Conservation (phyloP, 495 filamentous ascomycete genomes). For the Jackrogersella multiformis region DNA sequence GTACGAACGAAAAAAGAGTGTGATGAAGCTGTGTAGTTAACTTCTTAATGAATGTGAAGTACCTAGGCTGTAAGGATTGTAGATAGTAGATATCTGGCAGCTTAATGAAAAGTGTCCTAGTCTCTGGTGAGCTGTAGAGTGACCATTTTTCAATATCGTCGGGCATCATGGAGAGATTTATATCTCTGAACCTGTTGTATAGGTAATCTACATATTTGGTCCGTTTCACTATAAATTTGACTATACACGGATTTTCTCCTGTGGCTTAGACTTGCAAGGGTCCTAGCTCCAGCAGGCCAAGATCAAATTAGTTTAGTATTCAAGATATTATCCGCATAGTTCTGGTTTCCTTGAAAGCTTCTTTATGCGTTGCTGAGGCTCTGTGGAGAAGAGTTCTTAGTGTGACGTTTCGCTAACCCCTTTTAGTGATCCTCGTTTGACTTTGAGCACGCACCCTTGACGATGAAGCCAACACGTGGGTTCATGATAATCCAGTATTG, state of each 20-base stretch:
- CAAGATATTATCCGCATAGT: constrained; percentile 1
- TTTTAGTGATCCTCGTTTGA: neutral
- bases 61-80: constrained; percentile 17
- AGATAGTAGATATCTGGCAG: constrained; percentile 5
- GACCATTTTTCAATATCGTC: neutral
- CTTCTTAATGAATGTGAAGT: constrained; percentile 14
- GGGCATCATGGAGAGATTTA: constrained; percentile 9
- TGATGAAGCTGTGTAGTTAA: too few relatives aligned
- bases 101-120: neutral
- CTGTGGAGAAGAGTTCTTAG: neutral
- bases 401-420: constrained; percentile 19
- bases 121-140: neutral
- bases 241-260: neutral
- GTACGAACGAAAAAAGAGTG: neutral
- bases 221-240: neutral
- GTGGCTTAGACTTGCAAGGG: neutral
- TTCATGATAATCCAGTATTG: neutral
- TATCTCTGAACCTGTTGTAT: neutral
- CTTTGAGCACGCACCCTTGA: neutral
- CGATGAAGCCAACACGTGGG: neutral
- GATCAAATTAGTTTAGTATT: neutral
- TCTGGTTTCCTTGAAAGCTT: neutral
- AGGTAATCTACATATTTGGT: neutral
- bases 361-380: neutral
- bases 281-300: neutral